Conservation (phyloP, 352 stramenopile species). For the Bremia lactucae region DNA sequence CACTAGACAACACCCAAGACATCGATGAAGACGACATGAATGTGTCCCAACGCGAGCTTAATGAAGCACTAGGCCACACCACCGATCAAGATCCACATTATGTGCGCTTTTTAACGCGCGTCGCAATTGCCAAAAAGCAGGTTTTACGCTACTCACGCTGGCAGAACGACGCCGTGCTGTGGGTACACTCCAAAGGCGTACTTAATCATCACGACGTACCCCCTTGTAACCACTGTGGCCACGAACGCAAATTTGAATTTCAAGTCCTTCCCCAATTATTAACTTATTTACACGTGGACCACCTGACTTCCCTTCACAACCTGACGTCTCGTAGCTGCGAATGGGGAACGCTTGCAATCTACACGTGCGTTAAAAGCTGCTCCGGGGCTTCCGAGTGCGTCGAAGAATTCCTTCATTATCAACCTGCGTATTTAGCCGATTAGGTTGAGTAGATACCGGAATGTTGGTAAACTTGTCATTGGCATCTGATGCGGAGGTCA, state of each 20-base stretch:
- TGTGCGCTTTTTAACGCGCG: conserved; percentile 68
- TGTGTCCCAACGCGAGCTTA: conserved; percentile 65
- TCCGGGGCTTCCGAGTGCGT: conserved; percentile 31
- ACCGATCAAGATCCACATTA: conserved; percentile 67
- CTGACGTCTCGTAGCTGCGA: conserved; percentile 66
- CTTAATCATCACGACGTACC: conserved; percentile 38
- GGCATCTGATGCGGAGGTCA: conserved; percentile 17
- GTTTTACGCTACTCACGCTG: conserved; percentile 87
- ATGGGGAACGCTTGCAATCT: conserved; percentile 88
- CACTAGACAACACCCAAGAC: conserved; percentile 13
- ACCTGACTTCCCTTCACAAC: conserved; percentile 38
- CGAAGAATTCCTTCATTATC: conserved; percentile 72
- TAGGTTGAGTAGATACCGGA: conserved; percentile 1
- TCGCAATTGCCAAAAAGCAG: conserved; percentile 76
- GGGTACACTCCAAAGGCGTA: conserved; percentile 70
- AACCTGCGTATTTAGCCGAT: conserved; percentile 40
- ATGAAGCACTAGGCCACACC: conserved; percentile 48
- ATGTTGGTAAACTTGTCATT: conserved; percentile 21
- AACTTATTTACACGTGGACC: conserved; percentile 84
- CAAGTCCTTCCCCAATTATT: conserved; percentile 92
- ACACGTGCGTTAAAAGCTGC: conserved; percentile 89
- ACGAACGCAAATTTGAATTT: conserved; percentile 87
- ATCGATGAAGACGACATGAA: conserved; percentile 72
- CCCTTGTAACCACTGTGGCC: conserved; percentile 71
- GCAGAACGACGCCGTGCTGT: conserved; percentile 76